Percentiles rank a stretch among this genome's conserved stretches.
Evolutionary conservation across 257 asterid genomes (phyloP).

Genomic region (Lithospermum erythrorhizon): DNA sequence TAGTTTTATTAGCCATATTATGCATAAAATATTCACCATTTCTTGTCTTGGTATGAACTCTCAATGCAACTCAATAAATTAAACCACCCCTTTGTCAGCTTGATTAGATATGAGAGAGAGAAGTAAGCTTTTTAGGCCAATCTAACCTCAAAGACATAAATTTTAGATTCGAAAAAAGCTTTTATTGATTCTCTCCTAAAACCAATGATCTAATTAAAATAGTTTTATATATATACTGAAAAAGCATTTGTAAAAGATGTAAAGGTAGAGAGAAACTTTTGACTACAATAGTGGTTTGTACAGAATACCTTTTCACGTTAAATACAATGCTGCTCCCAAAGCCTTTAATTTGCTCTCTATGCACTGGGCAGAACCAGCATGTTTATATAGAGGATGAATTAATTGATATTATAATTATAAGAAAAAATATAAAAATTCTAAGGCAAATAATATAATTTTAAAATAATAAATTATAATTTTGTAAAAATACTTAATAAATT

Average conservation of each 20-base stretch:
- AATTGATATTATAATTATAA: too few species aligned
- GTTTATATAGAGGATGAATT: too few species aligned
- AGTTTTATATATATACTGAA: slow-evolving; percentile 10
- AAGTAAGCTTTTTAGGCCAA: slow-evolving; percentile 6
- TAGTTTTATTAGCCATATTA: too few species aligned
- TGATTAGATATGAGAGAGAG: slow-evolving; percentile 10
- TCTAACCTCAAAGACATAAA: slow-evolving; percentile 21
- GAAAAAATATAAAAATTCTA: too few species aligned
- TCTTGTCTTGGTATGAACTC: too few species aligned
- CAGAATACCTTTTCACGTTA: slow-evolving; percentile 17
- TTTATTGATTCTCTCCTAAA: slow-evolving; percentile 19
- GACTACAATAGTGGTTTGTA: slow-evolving; percentile 37
- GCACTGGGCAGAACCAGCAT: too few species aligned
- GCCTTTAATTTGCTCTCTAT: slow-evolving; percentile 8
- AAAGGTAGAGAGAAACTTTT: slow-evolving; percentile 30
- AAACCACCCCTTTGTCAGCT: slow-evolving; percentile 8
- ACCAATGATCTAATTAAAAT: slow-evolving; percentile 13
- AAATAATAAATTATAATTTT: too few species aligned
- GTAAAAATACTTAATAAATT: too few species aligned
- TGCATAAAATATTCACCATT: too few species aligned
- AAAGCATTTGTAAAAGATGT: slow-evolving; percentile 19
- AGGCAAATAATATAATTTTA: too few species aligned
- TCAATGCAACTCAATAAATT: too few species aligned
- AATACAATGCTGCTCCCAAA: slow-evolving; percentile 14
- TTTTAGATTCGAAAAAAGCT: slow-evolving; percentile 17